Evolutionary conservation across 768 basidiomycete species (phyloP).

Genomic region (Amanita rimosa): DNA sequence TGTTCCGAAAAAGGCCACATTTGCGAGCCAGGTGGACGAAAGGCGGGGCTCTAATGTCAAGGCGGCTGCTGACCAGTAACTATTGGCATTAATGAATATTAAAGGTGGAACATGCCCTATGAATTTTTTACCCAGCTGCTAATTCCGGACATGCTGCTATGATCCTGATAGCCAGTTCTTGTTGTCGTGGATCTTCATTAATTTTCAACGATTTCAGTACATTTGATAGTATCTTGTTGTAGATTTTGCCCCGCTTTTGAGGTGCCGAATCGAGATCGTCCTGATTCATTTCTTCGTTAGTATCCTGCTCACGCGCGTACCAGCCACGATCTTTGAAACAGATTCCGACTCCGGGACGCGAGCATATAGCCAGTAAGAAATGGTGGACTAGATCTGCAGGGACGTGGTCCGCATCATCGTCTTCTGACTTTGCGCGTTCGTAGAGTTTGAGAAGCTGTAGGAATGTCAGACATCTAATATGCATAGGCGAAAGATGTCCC

Average conservation of each 20-base stretch:
- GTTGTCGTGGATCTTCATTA: conserved; percentile 82
- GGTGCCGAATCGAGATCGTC: conserved; percentile 25
- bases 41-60: conserved; percentile 79
- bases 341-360: conserved; percentile 69
- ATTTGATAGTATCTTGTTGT: conserved; percentile 78
- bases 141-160: conserved; percentile 80
- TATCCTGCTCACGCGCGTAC: conserved; percentile 65
- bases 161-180: conserved; percentile 75
- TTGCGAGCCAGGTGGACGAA: conserved; percentile 86
- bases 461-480: background rate
- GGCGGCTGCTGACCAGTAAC: conserved; percentile 61
- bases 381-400: conserved; percentile 79
- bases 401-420: conserved; percentile 35
- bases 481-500: background rate
- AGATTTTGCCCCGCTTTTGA: conserved; percentile 31
- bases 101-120: background rate
- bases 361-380: conserved; percentile 77
- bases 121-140: conserved; percentile 45
- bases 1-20: conserved; percentile 71
- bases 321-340: conserved; percentile 88
- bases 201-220: conserved; percentile 67
- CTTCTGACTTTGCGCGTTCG: conserved; percentile 41
- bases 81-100: conserved; percentile 17
- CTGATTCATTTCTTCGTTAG: conserved; percentile 19
- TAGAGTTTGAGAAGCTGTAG: conserved; percentile 66